Percentiles rank a stretch among this genome's conserved stretches.
Evolutionary conservation across 2,329 filamentous ascomycete species (phyloP).

Genomic region (Microsporum canis): DNA sequence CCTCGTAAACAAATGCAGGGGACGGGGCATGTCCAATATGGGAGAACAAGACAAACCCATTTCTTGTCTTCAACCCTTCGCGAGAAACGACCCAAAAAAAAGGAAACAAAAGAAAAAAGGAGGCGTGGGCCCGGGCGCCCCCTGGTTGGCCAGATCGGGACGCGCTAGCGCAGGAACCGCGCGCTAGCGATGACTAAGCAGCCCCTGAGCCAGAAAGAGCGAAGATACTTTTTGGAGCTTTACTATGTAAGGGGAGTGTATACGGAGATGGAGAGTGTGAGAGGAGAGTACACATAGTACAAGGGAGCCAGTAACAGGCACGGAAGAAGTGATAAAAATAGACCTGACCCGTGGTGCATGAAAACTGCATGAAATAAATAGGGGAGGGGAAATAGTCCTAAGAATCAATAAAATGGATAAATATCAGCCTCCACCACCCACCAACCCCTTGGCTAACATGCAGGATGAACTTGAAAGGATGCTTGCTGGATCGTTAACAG

Average conservation of each 20-base stretch:
- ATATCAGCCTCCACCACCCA: not conserved
- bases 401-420: constrained; percentile 1
- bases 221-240: not conserved
- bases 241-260: not conserved
- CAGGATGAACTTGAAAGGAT: not conserved
- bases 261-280: not conserved
- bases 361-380: not conserved
- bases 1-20: not conserved
- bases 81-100: not conserved
- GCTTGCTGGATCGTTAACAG: not conserved
- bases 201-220: not conserved
- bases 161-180: constrained; percentile 9
- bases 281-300: not conserved
- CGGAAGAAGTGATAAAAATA: not conserved
- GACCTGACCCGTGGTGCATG: not conserved
- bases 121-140: not conserved
- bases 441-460: constrained; percentile 1
- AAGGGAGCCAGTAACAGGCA: not conserved
- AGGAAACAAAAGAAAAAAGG: not conserved
- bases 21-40: not conserved
- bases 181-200: constrained; percentile 3
- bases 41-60: too few species aligned
- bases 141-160: not conserved
- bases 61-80: not conserved
- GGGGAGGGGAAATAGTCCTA: not conserved